phyloP scores from a whole-genome alignment of 139 green algal species.

The Tetraselmis chui region DNA sequence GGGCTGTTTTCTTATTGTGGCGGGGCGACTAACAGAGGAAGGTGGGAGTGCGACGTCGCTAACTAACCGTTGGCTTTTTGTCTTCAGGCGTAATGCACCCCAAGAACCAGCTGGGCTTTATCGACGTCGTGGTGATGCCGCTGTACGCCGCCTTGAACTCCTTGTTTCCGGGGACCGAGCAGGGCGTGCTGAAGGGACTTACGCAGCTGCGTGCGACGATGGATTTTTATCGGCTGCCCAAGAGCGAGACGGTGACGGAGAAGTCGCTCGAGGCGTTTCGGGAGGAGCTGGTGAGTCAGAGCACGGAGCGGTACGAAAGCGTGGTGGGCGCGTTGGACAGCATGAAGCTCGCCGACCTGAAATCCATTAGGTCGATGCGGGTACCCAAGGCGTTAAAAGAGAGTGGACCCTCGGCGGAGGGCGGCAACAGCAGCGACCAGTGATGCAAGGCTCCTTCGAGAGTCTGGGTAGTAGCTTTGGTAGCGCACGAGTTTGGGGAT shows the following conservation, averaged over 20 bases:
- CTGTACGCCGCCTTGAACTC: not conserved
- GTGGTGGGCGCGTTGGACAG: not conserved
- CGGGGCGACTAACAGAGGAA: too few species aligned
- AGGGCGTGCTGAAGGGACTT: not conserved
- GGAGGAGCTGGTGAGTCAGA: not conserved
- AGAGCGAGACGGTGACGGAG: not conserved
- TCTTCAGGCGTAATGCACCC: not conserved
- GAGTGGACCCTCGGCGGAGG: too few species aligned
- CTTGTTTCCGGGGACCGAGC: not conserved
- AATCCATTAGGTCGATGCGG: too few species aligned
- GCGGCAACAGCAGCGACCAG: too few species aligned
- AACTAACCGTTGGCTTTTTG: too few species aligned
- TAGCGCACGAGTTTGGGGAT: too few species aligned
- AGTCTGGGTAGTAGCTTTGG: too few species aligned
- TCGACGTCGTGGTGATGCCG: not conserved
- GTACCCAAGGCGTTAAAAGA: too few species aligned
- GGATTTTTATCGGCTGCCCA: not conserved
- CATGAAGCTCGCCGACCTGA: too few species aligned
- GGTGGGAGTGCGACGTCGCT: too few species aligned
- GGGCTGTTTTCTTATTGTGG: too few species aligned
- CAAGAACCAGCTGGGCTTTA: not conserved
- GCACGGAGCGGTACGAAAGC: not conserved
- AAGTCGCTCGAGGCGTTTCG: not conserved
- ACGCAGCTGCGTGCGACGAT: not conserved
- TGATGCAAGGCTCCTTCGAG: too few species aligned